Conservation (phyloP, 495 filamentous ascomycete species). For the Penicillium lividum region DNA sequence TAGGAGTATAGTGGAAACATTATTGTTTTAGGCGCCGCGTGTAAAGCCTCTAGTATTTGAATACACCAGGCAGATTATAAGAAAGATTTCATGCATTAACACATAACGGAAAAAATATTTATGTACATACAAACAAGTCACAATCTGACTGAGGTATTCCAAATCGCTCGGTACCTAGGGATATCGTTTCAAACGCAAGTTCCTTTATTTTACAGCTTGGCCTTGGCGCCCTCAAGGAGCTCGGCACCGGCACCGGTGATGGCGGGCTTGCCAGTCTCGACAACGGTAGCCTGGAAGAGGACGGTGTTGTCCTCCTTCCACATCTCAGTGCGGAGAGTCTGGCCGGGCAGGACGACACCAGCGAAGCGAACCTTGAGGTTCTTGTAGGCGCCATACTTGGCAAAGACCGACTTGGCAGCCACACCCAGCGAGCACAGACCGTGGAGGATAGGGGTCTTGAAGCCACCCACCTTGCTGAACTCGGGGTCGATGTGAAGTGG, state of each 20-base stretch:
- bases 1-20: too few species aligned
- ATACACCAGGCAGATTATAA: background rate
- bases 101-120: slow-evolving; percentile 1
- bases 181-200: slow-evolving; percentile 28
- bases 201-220: slow-evolving; percentile 57
- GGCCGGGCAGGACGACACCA: slow-evolving; percentile 86
- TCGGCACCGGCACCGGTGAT: slow-evolving; percentile 88
- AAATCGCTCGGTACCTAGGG: slow-evolving; percentile 18
- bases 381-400: slow-evolving; percentile 79
- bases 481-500: slow-evolving; percentile 94
- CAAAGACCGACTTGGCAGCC: slow-evolving; percentile 83
- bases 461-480: slow-evolving; percentile 93
- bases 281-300: slow-evolving; percentile 89
- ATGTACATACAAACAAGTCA: slow-evolving; percentile 26
- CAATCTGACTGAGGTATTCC: slow-evolving; percentile 19
- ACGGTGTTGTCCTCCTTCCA: slow-evolving; percentile 93
- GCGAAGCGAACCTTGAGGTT: slow-evolving; percentile 98
- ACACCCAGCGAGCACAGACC: slow-evolving; percentile 96
- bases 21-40: too few species aligned
- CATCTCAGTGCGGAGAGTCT: slow-evolving; percentile 96
- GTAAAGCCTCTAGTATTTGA: background rate
- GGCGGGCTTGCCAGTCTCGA: slow-evolving; percentile 93
- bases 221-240: slow-evolving; percentile 61
- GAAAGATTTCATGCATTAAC: slow-evolving; percentile 4
- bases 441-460: slow-evolving; percentile 93